A percentile compares a stretch with the other conserved stretches of the same genome.
Evolutionary conservation across 2,329 filamentous ascomycete genomes (phyloP).

Genomic region (Cordyceps farinosa): DNA sequence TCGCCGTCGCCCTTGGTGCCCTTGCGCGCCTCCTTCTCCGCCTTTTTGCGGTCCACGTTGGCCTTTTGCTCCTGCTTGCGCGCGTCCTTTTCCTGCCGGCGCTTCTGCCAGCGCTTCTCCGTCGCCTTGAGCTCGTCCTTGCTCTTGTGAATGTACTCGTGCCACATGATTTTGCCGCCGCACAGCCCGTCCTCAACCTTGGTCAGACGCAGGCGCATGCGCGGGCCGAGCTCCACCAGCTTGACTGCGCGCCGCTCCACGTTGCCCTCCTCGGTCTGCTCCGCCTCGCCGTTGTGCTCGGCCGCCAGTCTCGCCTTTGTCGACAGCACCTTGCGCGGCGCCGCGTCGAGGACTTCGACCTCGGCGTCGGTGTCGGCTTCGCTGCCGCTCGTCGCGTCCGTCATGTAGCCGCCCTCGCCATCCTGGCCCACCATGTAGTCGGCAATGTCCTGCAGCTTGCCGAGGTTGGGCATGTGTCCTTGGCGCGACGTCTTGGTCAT

Average conservation of each 20-base stretch:
- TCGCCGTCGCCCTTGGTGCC: conserved; percentile 33
- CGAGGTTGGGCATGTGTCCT: conserved; percentile 76
- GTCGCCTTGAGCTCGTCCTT: conserved; percentile 72
- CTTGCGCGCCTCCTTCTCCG: conserved; percentile 40
- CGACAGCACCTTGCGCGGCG: conserved; percentile 60
- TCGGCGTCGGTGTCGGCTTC: conserved; percentile 94
- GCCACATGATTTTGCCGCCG: conserved; percentile 91
- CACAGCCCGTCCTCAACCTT: conserved; percentile 97
- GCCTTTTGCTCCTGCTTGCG: conserved; percentile 79
- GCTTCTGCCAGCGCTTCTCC: conserved; percentile 78
- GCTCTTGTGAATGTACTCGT: conserved; percentile 87
- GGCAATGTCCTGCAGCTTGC: conserved; percentile 86
- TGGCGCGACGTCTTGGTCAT: conserved; percentile 59
- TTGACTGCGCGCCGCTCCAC: conserved; percentile 88
- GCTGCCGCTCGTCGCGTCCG: conserved; percentile 79
- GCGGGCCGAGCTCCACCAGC: conserved; percentile 84
- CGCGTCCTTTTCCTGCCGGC: conserved; percentile 74
- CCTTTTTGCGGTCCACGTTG: conserved; percentile 83
- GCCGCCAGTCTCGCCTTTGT: conserved; percentile 45
- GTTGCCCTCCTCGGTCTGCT: conserved; percentile 46
- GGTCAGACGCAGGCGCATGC: conserved; percentile 82
- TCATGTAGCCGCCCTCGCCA: conserved; percentile 75
- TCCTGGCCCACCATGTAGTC: conserved; percentile 85
- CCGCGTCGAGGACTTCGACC: conserved; percentile 73
- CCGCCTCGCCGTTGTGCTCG: conserved; percentile 38